Conservation (phyloP, 2,329 filamentous ascomycete species). For the Talaromyces marneffei region DNA sequence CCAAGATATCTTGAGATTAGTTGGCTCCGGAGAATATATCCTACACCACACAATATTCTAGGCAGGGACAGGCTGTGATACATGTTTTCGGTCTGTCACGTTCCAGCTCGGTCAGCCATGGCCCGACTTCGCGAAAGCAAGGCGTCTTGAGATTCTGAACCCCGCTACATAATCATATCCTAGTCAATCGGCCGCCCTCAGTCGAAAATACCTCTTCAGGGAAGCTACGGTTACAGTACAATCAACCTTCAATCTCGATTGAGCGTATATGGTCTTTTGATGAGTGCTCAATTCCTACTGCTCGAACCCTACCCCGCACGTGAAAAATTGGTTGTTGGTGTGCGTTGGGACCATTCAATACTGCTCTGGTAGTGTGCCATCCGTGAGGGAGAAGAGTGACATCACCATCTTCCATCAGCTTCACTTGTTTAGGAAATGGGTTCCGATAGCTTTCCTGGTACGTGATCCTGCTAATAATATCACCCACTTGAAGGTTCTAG, state of each 20-base stretch:
- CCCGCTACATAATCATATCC: not conserved
- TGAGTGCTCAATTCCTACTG: not conserved
- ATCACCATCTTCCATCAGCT: not conserved
- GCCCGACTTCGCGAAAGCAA: not conserved
- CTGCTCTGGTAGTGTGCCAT: conserved; percentile 8
- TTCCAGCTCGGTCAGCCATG: not conserved
- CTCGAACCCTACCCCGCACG: not conserved
- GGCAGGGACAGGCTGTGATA: no score
- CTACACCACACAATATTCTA: no score
- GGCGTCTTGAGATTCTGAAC: not conserved
- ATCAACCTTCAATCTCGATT: not conserved
- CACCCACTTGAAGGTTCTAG: not conserved
- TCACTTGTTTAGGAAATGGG: not conserved
- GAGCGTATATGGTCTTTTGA: not conserved
- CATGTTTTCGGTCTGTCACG: no score
- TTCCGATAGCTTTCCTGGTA: not conserved
- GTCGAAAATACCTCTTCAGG: no score
- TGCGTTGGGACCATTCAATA: not conserved
- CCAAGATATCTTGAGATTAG: not conserved
- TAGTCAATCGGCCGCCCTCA: not conserved
- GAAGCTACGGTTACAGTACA: not conserved
- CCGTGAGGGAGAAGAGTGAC: not conserved
- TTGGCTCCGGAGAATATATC: not conserved
- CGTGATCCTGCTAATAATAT: not conserved
- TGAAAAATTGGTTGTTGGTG: not conserved